These are phyloP conservation scores for Naegleria lovaniensis DNA, from an alignment of 208 protist species.

Conservation along the genomic window DNA sequence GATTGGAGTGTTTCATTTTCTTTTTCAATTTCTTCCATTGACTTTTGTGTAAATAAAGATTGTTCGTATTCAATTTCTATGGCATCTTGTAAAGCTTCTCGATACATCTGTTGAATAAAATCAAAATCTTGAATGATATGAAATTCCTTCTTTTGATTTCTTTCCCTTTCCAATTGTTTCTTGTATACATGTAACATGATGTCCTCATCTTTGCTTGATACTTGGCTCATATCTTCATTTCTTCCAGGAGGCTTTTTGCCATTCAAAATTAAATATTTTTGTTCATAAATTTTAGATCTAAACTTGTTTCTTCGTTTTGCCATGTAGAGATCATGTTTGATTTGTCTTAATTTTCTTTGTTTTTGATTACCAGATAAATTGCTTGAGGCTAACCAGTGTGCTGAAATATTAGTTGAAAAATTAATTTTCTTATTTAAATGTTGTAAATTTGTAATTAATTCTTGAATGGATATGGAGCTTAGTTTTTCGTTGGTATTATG, in stretches of 20 bases:
- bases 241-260: background rate
- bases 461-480: background rate
- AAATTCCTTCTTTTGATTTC: background rate
- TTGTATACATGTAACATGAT: background rate
- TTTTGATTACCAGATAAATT: constrained; percentile 21
- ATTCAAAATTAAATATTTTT: background rate
- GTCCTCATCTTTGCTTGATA: background rate
- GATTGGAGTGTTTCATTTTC: background rate
- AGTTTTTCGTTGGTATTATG: background rate
- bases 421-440: background rate
- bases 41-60: background rate
- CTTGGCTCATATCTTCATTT: background rate
- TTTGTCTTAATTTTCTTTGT: background rate
- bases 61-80: constrained; percentile 14
- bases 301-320: background rate
- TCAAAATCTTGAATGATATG: constrained; percentile 20
- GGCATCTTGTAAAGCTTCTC: background rate
- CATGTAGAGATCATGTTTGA: constrained; percentile 18
- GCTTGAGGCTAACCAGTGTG: background rate
- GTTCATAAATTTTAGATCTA: background rate
- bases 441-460: background rate
- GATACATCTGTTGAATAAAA: background rate
- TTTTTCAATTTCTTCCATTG: background rate
- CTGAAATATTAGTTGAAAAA: background rate
- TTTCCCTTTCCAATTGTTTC: background rate